A percentile compares a stretch with the other conserved stretches of the same genome.
Conservation (phyloP, 208 protist species). For the Leishmania arabica region DNA sequence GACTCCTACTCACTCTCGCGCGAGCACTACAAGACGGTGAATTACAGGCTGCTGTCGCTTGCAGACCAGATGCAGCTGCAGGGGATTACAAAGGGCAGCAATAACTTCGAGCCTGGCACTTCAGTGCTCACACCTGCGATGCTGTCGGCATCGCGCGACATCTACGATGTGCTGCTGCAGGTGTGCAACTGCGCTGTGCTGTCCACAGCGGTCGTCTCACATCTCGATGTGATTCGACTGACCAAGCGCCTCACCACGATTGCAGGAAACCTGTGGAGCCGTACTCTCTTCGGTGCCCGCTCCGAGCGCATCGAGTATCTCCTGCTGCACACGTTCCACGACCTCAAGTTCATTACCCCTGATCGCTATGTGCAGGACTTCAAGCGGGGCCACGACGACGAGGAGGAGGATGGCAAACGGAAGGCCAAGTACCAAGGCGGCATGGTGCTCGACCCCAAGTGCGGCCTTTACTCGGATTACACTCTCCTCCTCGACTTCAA, state of each 20-base stretch:
- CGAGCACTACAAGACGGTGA: constrained; percentile 93
- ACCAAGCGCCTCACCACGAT: constrained; percentile 97
- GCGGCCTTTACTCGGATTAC: constrained; percentile 98
- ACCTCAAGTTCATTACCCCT: constrained; percentile 95
- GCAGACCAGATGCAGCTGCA: constrained; percentile 68
- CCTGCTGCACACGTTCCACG: constrained; percentile 96
- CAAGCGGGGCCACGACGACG: constrained; percentile 67
- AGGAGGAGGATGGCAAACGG: constrained; percentile 75
- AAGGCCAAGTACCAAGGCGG: constrained; percentile 93
- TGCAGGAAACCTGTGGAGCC: constrained; percentile 97
- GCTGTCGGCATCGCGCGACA: constrained; percentile 37
- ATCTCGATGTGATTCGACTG: constrained; percentile 96
- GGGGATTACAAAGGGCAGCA: constrained; percentile 63
- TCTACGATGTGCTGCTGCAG: constrained; percentile 76
- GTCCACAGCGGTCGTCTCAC: constrained; percentile 84
- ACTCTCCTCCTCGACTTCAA: constrained; percentile 99
- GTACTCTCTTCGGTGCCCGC: constrained; percentile 93
- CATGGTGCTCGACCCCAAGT: constrained; percentile 98
- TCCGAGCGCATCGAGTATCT: constrained; percentile 99
- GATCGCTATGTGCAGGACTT: constrained; percentile 89
- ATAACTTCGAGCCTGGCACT: constrained; percentile 65
- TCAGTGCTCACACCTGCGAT: constrained; percentile 51
- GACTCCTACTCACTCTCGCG: constrained; percentile 95
- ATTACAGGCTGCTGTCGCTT: constrained; percentile 90
- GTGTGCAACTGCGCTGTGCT: constrained; percentile 83